Evolutionary conservation across 78 protist genomes (phyloP).

Genomic region (Creolimax fragrantissima): DNA sequence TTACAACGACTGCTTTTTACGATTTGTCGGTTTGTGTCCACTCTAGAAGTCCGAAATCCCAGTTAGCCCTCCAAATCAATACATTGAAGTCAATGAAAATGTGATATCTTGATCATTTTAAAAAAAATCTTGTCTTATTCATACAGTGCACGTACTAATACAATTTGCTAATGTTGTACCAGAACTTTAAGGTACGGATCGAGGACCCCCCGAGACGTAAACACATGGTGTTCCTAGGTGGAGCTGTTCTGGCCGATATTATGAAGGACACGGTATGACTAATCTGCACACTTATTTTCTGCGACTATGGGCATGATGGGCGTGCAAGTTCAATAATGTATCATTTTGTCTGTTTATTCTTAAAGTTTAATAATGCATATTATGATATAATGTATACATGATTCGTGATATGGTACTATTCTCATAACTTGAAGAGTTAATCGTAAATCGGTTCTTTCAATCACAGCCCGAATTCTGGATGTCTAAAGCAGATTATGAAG

Average conservation of each 20-base stretch:
- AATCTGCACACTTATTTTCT: no score
- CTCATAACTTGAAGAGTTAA: background rate
- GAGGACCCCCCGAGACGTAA: slow-evolving; percentile 98
- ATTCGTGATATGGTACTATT: background rate
- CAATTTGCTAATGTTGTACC: no score
- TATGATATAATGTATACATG: background rate
- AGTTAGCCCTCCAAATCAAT: no score
- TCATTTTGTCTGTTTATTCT: background rate
- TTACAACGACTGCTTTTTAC: no score
- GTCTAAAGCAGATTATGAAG: slow-evolving; percentile 74
- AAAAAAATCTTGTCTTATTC: no score
- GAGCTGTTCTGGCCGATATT: slow-evolving; percentile 95
- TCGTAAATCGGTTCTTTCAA: background rate
- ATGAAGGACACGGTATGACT: slow-evolving; percentile 59
- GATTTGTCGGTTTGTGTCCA: no score
- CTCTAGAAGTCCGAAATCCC: no score
- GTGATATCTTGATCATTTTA: no score
- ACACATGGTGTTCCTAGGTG: slow-evolving; percentile 98
- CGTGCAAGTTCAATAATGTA: background rate
- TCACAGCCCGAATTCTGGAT: slow-evolving; percentile 70
- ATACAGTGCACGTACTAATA: no score
- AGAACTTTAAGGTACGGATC: slow-evolving; percentile 79
- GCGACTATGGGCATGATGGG: background rate
- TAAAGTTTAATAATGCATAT: background rate
- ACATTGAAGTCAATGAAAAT: no score